Evolutionary conservation across 345 rosid species (phyloP), one percentile per base, ranked within the genome.

Genomic region (Citrus medica): DNA sequence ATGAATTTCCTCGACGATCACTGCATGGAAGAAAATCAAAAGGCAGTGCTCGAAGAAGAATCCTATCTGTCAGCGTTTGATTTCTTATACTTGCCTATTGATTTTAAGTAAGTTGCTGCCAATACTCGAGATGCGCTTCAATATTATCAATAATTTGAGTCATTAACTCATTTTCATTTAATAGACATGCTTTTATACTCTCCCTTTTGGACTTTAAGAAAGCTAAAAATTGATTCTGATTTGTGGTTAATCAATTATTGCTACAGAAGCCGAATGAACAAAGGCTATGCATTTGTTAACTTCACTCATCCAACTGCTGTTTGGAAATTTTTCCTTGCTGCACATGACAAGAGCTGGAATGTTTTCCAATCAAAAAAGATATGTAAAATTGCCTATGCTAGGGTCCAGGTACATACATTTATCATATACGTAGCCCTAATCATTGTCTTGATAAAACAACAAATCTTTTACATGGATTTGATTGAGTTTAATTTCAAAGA

Each of bases 21-120:
- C 22, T 92, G 97, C 80, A 75, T 58, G 75, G 25, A 10, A 42
- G 86, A 63, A 73, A 93, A 93, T 63, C 63, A 79, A 3, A 79
- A 82, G 76, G 78, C 62, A 21, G 65, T 75, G n/a, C 68, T 48
- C 7, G 79, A 77, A 65, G 82, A 75, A n/a, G 58, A 38, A 53
- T 16, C 32, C 32, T 1, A n/a, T 9, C 60, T 76, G 16, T 86
- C 97, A 5, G 93, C 95, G 1, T 92, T 81, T 75, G 95, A 94
- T 85, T 94, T 92, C 80, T 35, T 94, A 7, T 94, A 91, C 76
- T 85, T 94, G 77, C 97, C 98, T 0, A 81, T 94, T 3, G 97
- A 94, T 67, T 91, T 92, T 79, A 59, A 61, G 98, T 92, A 82
- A 38, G 82, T 76, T 48, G 5, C 51, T 12, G 17, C 10, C 51